Percentiles rank a stretch among this genome's conserved stretches.
phyloP scores from a whole-genome alignment of 2,329 filamentous ascomycete species.

The Fonsecaea nubica region DNA sequence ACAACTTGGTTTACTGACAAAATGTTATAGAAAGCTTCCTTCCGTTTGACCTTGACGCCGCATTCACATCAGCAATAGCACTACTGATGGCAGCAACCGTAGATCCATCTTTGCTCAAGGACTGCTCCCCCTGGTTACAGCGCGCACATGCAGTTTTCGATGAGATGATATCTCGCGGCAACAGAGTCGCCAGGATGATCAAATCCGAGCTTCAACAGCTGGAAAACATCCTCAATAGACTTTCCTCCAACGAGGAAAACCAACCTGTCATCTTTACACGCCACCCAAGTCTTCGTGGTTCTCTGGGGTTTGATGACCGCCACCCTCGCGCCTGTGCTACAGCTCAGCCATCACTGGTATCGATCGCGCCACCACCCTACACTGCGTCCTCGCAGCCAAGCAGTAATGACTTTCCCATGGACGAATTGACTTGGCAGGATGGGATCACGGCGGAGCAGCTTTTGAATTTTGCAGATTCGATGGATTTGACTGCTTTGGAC shows the following conservation, averaged over 20 bases:
- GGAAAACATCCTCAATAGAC: constrained; percentile 48
- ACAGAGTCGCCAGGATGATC: constrained; percentile 54
- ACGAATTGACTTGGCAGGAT: constrained; percentile 31
- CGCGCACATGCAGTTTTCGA: constrained; percentile 55
- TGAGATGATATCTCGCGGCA: constrained; percentile 56
- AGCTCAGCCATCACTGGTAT: not conserved
- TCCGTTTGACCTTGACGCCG: constrained; percentile 56
- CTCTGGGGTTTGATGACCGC: not conserved
- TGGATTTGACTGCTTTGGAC: constrained; percentile 33
- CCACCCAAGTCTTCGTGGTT: not conserved
- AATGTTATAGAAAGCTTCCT: constrained; percentile 54
- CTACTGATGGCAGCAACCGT: constrained; percentile 50
- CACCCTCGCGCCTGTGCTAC: not conserved
- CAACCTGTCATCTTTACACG: not conserved
- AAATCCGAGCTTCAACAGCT: constrained; percentile 56
- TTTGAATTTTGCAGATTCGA: constrained; percentile 35
- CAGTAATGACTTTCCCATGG: constrained; percentile 22
- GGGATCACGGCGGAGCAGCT: constrained; percentile 35
- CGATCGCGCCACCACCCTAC: constrained; percentile 13
- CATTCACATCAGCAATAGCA: constrained; percentile 54
- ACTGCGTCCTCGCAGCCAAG: constrained; percentile 13
- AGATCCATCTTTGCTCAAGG: constrained; percentile 47
- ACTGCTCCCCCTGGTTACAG: constrained; percentile 48
- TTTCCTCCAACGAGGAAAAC: constrained; percentile 33
- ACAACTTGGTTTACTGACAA: not conserved